Percentiles rank a stretch among this genome's conserved stretches.
Conservation (phyloP, 805 yeast genomes). For the Candida xyloterini region DNA sequence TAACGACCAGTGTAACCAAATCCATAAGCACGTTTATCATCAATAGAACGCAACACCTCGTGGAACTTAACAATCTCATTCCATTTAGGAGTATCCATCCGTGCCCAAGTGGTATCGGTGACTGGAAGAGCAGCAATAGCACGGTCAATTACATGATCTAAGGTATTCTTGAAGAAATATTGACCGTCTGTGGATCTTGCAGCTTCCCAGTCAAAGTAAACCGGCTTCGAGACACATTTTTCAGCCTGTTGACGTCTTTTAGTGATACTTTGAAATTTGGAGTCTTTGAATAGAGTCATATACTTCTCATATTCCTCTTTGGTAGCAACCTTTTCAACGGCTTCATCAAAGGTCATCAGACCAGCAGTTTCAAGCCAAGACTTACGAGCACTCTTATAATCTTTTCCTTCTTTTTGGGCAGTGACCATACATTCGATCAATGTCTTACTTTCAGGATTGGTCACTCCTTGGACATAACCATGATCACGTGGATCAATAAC, state of each 20-base stretch:
- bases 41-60: constrained; percentile 41
- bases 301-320: constrained; percentile 17
- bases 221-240: constrained; percentile 30
- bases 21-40: constrained; percentile 53
- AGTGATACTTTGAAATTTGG: constrained; percentile 22
- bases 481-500: constrained; percentile 58
- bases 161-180: constrained; percentile 46
- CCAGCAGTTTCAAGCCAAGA: constrained; percentile 45
- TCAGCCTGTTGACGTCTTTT: constrained; percentile 21
- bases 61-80: constrained; percentile 50
- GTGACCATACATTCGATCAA: constrained; percentile 43
- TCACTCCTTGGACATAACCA: constrained; percentile 50
- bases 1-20: constrained; percentile 61
- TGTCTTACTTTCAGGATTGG: constrained; percentile 36
- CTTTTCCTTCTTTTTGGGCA: constrained; percentile 39
- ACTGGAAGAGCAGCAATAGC: constrained; percentile 53
- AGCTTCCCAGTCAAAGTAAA: constrained; percentile 57
- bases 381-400: constrained; percentile 37
- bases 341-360: constrained; percentile 51
- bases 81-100: constrained; percentile 60
- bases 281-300: constrained; percentile 10
- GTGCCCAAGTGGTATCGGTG: constrained; percentile 61
- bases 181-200: constrained; percentile 61
- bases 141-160: constrained; percentile 55
- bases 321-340: constrained; percentile 37